A percentile compares a stretch with the other conserved stretches of the same genome.
phyloP scores from a whole-genome alignment of 805 yeast species.

The Wickerhamiella slavikovae region DNA sequence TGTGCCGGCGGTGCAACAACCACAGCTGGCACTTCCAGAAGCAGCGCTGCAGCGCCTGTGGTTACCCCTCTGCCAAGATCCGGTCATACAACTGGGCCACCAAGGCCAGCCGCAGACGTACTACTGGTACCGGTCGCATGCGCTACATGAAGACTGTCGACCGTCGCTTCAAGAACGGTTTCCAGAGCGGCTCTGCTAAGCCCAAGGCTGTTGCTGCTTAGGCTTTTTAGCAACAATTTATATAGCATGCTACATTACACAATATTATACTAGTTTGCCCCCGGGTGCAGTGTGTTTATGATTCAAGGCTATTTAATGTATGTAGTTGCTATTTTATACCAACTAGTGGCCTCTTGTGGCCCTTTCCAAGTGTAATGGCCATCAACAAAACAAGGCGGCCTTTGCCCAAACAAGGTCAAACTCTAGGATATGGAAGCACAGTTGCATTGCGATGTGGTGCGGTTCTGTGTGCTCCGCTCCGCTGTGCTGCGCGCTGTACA shows the following conservation, averaged over 20 bases:
- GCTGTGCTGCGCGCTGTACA: too few species aligned
- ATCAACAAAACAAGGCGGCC: too few species aligned
- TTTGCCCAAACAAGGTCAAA: too few species aligned
- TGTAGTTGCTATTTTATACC: too few species aligned
- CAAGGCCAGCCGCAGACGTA: slow-evolving; percentile 98
- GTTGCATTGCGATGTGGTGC: too few species aligned
- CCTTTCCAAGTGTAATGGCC: too few species aligned
- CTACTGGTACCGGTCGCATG: slow-evolving; percentile 99
- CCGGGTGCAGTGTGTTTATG: too few species aligned
- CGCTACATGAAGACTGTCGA: slow-evolving; percentile 90
- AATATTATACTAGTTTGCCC: background rate
- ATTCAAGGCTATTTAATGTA: too few species aligned
- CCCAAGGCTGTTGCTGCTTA: slow-evolving; percentile 36
- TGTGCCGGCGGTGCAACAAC: slow-evolving; percentile 91
- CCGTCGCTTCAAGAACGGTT: slow-evolving; percentile 97
- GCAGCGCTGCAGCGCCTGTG: slow-evolving; percentile 97
- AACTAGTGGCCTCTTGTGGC: too few species aligned
- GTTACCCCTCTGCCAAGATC: slow-evolving; percentile 98
- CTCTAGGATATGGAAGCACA: too few species aligned
- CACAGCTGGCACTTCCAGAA: slow-evolving; percentile 98
- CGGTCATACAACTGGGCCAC: slow-evolving; percentile 92
- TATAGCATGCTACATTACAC: background rate
- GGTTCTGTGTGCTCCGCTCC: too few species aligned
- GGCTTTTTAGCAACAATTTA: slow-evolving; percentile 1
- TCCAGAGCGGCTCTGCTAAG: slow-evolving; percentile 62